phyloP scores from a whole-genome alignment of 176 grass and related monocot genomes.

The Calamus simplicifolius region DNA sequence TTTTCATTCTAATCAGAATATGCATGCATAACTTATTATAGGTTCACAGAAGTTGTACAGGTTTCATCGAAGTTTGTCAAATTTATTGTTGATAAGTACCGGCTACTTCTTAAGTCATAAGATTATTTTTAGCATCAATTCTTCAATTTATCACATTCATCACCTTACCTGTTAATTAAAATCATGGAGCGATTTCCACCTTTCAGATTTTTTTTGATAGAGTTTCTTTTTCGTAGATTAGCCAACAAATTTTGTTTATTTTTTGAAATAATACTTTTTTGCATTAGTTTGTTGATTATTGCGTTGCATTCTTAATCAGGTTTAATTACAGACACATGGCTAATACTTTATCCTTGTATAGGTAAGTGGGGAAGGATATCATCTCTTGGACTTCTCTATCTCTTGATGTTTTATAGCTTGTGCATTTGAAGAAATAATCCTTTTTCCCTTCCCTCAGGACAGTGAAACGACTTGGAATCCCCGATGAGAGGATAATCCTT shows the following conservation, averaged over 20 bases:
- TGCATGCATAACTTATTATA: too few species aligned
- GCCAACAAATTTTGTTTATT: neutral
- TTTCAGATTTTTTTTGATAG: too few species aligned
- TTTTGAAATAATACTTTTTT: neutral
- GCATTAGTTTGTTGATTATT: neutral
- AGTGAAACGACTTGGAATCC: conserved; percentile 93
- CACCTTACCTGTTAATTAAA: too few species aligned
- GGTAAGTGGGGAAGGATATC: conserved; percentile 25
- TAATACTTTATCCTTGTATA: conserved; percentile 87
- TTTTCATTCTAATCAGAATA: too few species aligned
- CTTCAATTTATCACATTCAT: too few species aligned
- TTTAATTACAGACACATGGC: conserved; percentile 99
- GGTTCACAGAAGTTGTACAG: too few species aligned
- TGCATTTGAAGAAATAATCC: neutral
- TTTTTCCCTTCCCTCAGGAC: conserved; percentile 39
- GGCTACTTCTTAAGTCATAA: too few species aligned
- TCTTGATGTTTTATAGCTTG: conserved; percentile 3
- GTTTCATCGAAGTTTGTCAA: too few species aligned
- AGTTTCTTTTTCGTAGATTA: too few species aligned
- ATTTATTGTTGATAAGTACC: too few species aligned
- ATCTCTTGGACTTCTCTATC: conserved; percentile 2
- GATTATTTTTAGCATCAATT: too few species aligned
- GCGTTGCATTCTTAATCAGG: conserved; percentile 31
- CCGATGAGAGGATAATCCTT: conserved; percentile 92
- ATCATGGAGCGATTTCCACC: too few species aligned